Evolutionary conservation across 805 yeast species (phyloP), one percentile per base, ranked within the genome.

Genomic region (Cyberlindnera lachancei): DNA sequence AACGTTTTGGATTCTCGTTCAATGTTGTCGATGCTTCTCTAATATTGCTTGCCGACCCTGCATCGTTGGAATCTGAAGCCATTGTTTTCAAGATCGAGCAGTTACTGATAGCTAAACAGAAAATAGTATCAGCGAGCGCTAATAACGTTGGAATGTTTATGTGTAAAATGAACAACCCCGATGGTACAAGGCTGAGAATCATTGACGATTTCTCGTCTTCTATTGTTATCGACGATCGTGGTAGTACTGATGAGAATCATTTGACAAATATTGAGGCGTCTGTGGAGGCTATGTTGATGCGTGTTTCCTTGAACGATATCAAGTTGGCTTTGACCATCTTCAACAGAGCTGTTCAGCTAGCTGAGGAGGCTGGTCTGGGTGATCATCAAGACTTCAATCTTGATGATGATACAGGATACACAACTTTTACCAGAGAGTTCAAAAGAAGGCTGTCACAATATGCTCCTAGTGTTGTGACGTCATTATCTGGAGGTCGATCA

Each of bases 201-300:
- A 66, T 92, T 37, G 96, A 92, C 55, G 96, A 92, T 46, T 92
- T 90, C 55, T 81, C 94, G 2, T 60, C 86, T 3, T 75, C 87
- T 1, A 66, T 83, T 35, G 73, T 85, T 0, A 59, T 82, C 34
- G 96, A 90, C 49, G 66, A 72, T 7, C 64, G 86, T 27, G 79
- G 79, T 5, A 75, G 94, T 0, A 70, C 78, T 1, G 50, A 66
- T 0, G 69, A 72, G 1, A 71, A 71, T 15, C 65, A 70, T 30
- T 51, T 85, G 31, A 79, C 94, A 0, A 63, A 68, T 22, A 66
- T 87, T 9, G 79, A 78, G 34, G 66, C 79, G 7, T 71, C 86
- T 1, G 66, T 88, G 19, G 96, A 90, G 36, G 92, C 94, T 0
- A 53, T 92, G 23, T 58, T 90, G 13, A 55, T 90, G 56, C 68